Base-by-base conservation (phyloP, 768 basidiomycete genomes). In the Pulveroboletus sp. region DNA sequence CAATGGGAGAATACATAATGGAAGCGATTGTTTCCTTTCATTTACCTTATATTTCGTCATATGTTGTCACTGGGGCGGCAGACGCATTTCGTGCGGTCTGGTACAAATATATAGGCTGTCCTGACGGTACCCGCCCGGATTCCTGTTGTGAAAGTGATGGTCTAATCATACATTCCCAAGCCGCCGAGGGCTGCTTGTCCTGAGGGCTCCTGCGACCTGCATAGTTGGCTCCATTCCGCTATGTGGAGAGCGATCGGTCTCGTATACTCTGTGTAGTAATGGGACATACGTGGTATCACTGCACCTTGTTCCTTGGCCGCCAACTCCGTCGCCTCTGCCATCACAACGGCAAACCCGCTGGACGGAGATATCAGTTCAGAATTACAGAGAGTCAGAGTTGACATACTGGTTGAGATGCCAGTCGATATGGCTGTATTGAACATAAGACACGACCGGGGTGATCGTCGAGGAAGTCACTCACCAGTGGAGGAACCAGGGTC, bases 401-500 rank as follows among this genome's bases (percentile, higher is more conserved):
- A 53, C 62, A 10, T 52, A 68, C 65, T 51, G 55, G 23, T 47
- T 41, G 27, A 65, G 58, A 27, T 68, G 65, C 65, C 65, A 67
- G 30, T 68, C 61, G 7, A 68, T 53, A 45, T 67, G 65, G n/a
- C 65, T 67, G 38, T 16, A 41, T n/a, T 38, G 2, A 3, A 20
- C 6, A 23, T 5, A 27, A 53, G 20, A 60, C 53, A 38, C 19
- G 6, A 16, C 10, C 27, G 12, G 13, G 5, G 16, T 7, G 4
- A 34, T 4, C 11, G 10, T 36, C 11, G 10, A 19, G 13, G 6
- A 3, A 7, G 13, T 29, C 6, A 29, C 57, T 59, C 47, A 70
- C 66, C 68, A 78, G 55, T 77, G 76, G 38, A 77, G 61, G 63
- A 77, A 70, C 78, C 81, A 83, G 10, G 79, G 77, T 11, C 85